Percentiles rank a stretch among this genome's conserved stretches.
phyloP scores from a whole-genome alignment of 371 early-diverging fungal genomes.

The Mortierella sp. region DNA sequence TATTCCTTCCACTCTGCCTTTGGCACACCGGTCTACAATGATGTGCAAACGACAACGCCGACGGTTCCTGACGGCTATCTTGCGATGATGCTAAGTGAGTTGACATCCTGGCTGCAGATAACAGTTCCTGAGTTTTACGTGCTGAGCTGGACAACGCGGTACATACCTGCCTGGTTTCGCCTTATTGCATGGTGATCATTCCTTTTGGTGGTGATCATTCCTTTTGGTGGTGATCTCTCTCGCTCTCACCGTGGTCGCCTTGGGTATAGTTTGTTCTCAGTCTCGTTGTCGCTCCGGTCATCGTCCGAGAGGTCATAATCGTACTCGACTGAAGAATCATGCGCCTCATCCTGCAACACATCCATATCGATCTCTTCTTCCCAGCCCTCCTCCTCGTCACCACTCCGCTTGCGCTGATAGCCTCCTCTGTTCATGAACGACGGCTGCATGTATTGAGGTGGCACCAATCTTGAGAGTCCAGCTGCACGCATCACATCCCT shows the following conservation, averaged over 20 bases:
- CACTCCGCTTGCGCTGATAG: constrained; percentile 34
- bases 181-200: background rate
- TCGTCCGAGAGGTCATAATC: constrained; percentile 56
- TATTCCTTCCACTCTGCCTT: background rate
- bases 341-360: constrained; percentile 41
- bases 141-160: background rate
- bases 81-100: background rate
- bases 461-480: constrained; percentile 41
- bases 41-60: background rate
- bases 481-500: constrained; percentile 48
- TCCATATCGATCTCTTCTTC: constrained; percentile 53
- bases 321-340: constrained; percentile 57
- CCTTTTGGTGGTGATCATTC: too few species aligned
- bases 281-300: constrained; percentile 36
- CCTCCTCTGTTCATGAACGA: constrained; percentile 45
- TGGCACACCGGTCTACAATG: background rate
- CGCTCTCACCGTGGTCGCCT: constrained; percentile 32
- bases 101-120: background rate
- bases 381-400: constrained; percentile 36
- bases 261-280: constrained; percentile 12
- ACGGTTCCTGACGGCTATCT: background rate
- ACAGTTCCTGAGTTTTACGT: background rate
- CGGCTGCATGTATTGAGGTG: constrained; percentile 56
- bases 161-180: background rate
- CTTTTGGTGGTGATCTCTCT: background rate